phyloP scores from a whole-genome alignment of 2,329 filamentous ascomycete species.

The Ceratocystis variospora region DNA sequence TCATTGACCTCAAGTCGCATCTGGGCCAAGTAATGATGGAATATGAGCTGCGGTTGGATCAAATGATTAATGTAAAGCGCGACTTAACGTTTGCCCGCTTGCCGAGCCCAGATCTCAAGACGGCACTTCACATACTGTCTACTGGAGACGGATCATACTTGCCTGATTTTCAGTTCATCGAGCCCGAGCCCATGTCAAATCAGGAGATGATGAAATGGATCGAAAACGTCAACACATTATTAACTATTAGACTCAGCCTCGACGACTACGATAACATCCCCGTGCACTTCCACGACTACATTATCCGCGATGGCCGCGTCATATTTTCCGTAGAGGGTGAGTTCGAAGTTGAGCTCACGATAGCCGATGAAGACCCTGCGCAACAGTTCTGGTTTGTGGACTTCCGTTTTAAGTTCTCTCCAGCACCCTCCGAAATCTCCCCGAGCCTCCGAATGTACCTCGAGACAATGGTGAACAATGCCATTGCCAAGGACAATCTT shows the following conservation, averaged over 20 bases:
- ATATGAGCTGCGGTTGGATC: slow-evolving; percentile 47
- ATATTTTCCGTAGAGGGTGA: slow-evolving; percentile 74
- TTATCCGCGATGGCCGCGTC: slow-evolving; percentile 70
- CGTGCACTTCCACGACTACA: slow-evolving; percentile 60
- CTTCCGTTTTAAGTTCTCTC: slow-evolving; percentile 68
- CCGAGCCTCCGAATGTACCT: slow-evolving; percentile 51
- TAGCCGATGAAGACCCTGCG: slow-evolving; percentile 69
- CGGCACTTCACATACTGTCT: slow-evolving; percentile 71
- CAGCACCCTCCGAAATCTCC: slow-evolving; percentile 47
- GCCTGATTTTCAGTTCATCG: slow-evolving; percentile 69
- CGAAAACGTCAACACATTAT: slow-evolving; percentile 66
- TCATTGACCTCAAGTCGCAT: slow-evolving; percentile 77
- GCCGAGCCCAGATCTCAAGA: slow-evolving; percentile 81
- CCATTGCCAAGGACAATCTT: slow-evolving; percentile 56
- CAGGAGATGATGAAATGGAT: slow-evolving; percentile 62
- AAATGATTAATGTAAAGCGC: slow-evolving; percentile 58
- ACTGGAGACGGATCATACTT: slow-evolving; percentile 65
- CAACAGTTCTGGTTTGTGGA: slow-evolving; percentile 93
- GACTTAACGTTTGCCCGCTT: slow-evolving; percentile 59
- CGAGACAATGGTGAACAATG: slow-evolving; percentile 57
- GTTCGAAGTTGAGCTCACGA: slow-evolving; percentile 85
- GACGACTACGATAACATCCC: slow-evolving; percentile 69
- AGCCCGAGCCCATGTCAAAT: slow-evolving; percentile 54
- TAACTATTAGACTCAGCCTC: slow-evolving; percentile 71
- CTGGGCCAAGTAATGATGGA: slow-evolving; percentile 48